A percentile compares a stretch with the other conserved stretches of the same genome.
These are phyloP conservation scores for Coniella vitis DNA, from an alignment of 2,329 filamentous ascomycete species.

Conservation along the genomic window DNA sequence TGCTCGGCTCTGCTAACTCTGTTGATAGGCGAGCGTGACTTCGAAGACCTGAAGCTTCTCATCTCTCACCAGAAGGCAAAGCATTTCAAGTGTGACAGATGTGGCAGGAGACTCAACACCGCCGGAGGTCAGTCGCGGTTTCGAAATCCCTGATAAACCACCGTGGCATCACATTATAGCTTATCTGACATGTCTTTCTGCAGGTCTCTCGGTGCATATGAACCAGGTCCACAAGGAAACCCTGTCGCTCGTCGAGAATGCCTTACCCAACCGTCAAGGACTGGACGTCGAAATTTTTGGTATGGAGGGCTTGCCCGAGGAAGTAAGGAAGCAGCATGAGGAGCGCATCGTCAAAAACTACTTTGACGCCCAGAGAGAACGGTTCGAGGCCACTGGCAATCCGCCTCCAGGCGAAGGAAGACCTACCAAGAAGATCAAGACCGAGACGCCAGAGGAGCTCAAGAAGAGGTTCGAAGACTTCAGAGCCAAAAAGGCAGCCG, in stretches of 20 bases:
- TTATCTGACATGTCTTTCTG: constrained; percentile 12
- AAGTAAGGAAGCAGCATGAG: constrained; percentile 75
- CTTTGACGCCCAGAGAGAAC: constrained; percentile 78
- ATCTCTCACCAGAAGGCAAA: constrained; percentile 99
- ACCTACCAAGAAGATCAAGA: constrained; percentile 63
- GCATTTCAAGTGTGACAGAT: constrained; percentile 96
- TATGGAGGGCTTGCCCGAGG: constrained; percentile 92
- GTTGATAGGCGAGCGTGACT: constrained; percentile 73
- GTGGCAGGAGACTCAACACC: constrained; percentile 81
- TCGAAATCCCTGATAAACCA: background rate
- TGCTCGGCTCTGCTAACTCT: constrained; percentile 18
- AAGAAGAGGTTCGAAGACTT: constrained; percentile 75
- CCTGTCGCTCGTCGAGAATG: constrained; percentile 82
- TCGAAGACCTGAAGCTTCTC: constrained; percentile 93
- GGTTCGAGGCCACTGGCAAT: constrained; percentile 77
- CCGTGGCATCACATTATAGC: background rate
- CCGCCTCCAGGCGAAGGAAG: constrained; percentile 62
- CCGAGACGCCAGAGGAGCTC: constrained; percentile 70
- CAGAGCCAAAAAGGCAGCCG: constrained; percentile 60
- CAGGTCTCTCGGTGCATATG: constrained; percentile 93
- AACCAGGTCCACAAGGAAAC: constrained; percentile 98
- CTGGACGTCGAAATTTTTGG: constrained; percentile 95
- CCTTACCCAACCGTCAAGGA: constrained; percentile 75
- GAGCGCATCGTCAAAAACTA: constrained; percentile 80
- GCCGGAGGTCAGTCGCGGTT: constrained; percentile 69